Base-by-base conservation (phyloP, 2,329 filamentous ascomycete genomes). In the Cladosporium austrohemisphaericum region DNA sequence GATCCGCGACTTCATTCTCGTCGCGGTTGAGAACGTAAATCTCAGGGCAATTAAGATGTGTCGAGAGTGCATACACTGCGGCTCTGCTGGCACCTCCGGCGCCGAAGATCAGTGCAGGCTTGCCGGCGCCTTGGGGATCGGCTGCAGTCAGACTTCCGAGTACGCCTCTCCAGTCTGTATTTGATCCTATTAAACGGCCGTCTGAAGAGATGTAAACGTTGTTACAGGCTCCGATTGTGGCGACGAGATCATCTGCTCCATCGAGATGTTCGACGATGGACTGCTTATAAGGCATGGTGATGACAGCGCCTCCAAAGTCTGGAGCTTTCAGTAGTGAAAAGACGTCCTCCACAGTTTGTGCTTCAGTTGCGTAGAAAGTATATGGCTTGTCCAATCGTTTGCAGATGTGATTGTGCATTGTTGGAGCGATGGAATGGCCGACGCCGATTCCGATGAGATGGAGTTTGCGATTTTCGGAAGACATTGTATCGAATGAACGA, bases 261-360 rank as follows among this genome's bases (percentile, higher is more conserved):
- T 72, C 66, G 7, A 72, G 61, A 26, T 63, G 61, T 9, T 62
- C 33, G 57, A 69, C 65, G 33, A 68, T 53, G 20, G 59, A 56
- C 46, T 60, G 66, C 53, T 71, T 74, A 63, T 68, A 73, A 0
- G 71, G 71, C 71, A 74, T 74, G 1, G 70, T 72, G 5, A 70
- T 62, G 5, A 68, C 67, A 7, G 20, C 19, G 14, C 66, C 68
- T 13, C 61, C 63, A 31, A 65, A 66, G 28, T 54, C 58, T 1
- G 64, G 55, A 6, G 56, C 51, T 3, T 53, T 51, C 40, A 67
- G 64, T 3, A 70, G 54, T 0, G 46, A 18, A 5, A 70, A 29
- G 0, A 67, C 57, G 2, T 67, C 63, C 5, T 69, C 58, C 2
- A 73, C 52, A 0, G 62, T 64, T 1, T n/a, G 22, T 0, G 19